Evolutionary conservation across 2,329 filamentous ascomycete species (phyloP).

Genomic region (Penicillium sp.): DNA sequence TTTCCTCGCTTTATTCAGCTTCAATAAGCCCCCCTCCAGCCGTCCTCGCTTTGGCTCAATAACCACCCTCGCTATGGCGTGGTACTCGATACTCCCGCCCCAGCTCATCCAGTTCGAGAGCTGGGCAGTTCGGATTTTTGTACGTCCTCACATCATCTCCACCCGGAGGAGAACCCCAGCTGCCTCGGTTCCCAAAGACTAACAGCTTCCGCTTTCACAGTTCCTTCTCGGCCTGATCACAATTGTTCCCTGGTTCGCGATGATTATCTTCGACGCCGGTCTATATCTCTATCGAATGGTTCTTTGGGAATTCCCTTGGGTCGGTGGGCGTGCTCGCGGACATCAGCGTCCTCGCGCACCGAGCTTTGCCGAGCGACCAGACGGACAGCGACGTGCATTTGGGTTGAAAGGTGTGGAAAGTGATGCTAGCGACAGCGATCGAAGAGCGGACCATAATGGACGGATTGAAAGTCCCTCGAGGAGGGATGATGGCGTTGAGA

Average conservation of each 20-base stretch:
- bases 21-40: neutral
- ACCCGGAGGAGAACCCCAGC: neutral
- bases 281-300: constrained; percentile 65
- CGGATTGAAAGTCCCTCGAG: neutral
- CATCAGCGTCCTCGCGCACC: constrained; percentile 64
- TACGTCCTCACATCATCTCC: constrained; percentile 46
- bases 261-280: constrained; percentile 67
- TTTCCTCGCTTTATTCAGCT: neutral
- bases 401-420: constrained; percentile 30
- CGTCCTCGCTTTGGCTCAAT: neutral
- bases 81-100: constrained; percentile 67
- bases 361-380: constrained; percentile 62
- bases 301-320: constrained; percentile 59
- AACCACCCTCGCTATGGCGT: constrained; percentile 55
- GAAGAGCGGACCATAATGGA: neutral
- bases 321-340: constrained; percentile 53
- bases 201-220: constrained; percentile 41
- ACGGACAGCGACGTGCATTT: constrained; percentile 45
- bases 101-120: constrained; percentile 62
- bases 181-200: neutral
- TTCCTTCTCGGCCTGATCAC: constrained; percentile 63
- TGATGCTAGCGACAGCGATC: constrained; percentile 16
- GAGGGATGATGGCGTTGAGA: neutral
- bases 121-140: constrained; percentile 66
- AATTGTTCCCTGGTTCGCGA: constrained; percentile 65